Conservation (phyloP, 768 basidiomycete genomes). For the Pleurotus eryngii region DNA sequence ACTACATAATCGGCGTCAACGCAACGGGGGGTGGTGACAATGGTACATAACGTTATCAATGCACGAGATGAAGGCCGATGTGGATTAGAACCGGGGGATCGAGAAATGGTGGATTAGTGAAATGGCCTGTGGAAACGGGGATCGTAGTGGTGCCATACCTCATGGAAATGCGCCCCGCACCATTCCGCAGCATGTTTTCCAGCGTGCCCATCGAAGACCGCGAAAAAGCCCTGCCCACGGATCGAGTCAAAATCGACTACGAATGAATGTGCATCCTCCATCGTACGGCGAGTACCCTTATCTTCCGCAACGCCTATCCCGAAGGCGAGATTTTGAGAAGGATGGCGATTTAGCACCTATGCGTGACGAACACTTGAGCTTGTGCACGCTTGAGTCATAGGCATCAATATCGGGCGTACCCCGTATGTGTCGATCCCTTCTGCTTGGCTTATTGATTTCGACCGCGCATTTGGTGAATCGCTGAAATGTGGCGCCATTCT, state of each 20-base stretch:
- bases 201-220: slow-evolving; percentile 97
- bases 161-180: slow-evolving; percentile 96
- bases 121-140: no score
- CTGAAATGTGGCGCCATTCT: slow-evolving; percentile 39
- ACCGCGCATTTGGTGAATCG: slow-evolving; percentile 74
- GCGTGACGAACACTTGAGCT: slow-evolving; percentile 2
- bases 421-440: slow-evolving; percentile 69
- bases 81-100: no score
- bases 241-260: slow-evolving; percentile 91
- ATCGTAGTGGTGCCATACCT: slow-evolving; percentile 40
- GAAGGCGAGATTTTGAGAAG: slow-evolving; percentile 60
- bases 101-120: no score
- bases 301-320: slow-evolving; percentile 78
- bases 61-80: no score
- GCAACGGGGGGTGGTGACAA: no score
- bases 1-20: slow-evolving; percentile 29
- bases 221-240: slow-evolving; percentile 96
- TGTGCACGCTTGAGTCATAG: neutral
- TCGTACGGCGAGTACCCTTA: slow-evolving; percentile 84
- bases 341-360: slow-evolving; percentile 76
- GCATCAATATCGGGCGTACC: slow-evolving; percentile 38
- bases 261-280: slow-evolving; percentile 98
- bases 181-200: slow-evolving; percentile 99
- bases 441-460: slow-evolving; percentile 77
- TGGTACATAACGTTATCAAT: no score